Base-by-base conservation (phyloP, 2,329 filamentous ascomycete genomes). In the Thielaviopsis punctulata region DNA sequence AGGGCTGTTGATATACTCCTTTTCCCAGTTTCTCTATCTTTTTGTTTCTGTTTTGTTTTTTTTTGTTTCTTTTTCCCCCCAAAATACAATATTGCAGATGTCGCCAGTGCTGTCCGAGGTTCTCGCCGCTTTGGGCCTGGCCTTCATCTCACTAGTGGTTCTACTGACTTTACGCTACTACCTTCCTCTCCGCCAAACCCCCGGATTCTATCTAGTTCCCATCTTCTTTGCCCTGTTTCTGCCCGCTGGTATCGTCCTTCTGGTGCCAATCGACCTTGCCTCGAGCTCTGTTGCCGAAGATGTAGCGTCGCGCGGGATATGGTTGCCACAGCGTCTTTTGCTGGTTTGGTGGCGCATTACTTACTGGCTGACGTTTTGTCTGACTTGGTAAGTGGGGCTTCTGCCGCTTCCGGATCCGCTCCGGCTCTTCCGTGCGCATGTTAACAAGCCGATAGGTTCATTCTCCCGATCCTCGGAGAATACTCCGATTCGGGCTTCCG, bases 181-280 rank as follows among this genome's bases (percentile, higher is more conserved):
- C 67, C 77, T 98, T 9, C 90, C 90, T 2, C 74, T 98, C 30
- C 87, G 92, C 59, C 80, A 83, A 6, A 96, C 92, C 1, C 90
- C 92, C 1, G 86, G 82, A 55, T 95, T 93, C 66, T 80, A 96
- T 49, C 75, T 88, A 49, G 76, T 95, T 1, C 90, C 92, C 33
- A 87, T 98, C 56, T 98, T 98, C 69, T 84, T 98, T 59, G 87
- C 90, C n/a, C 76, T 98, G 59, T 89, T 86, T 62, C 78, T 98
- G 5, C 93, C 92, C 10, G 86, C 87, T 46, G 89, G 85, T 65
- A 90, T 94, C 61, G 79, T 96, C 22, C 73, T 98, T 22, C 77
- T 98, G 21, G 88, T 98, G 6, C 92, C 92, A 4, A 93, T 98
- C 65, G 92, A 98, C 66, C 79, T 98, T 58, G 89, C 90, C 1